Evolutionary conservation across 306 rosid genomes (phyloP).

Genomic region (Fragaria nilgerrensis): DNA sequence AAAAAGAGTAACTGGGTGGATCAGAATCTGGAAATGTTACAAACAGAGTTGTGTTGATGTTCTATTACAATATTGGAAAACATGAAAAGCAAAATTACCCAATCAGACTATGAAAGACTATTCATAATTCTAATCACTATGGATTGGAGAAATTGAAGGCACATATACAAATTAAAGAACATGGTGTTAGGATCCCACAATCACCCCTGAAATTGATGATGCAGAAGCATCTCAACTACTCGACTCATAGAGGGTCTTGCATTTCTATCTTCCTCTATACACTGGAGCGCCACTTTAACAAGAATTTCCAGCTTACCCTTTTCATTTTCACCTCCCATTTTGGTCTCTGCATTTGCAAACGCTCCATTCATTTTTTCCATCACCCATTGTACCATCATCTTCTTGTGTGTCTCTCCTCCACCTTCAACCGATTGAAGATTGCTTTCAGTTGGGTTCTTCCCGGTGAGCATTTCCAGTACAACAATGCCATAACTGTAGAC

Average conservation of each 20-base stretch:
- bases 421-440: slow-evolving; percentile 13
- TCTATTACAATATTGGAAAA: neutral
- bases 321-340: slow-evolving; percentile 25
- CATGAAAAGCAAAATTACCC: neutral
- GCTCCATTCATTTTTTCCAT: slow-evolving; percentile 20
- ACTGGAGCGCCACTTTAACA: slow-evolving; percentile 33
- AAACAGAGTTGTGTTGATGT: neutral
- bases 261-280: slow-evolving; percentile 51
- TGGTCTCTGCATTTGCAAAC: neutral
- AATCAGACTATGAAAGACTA: neutral
- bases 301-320: slow-evolving; percentile 33
- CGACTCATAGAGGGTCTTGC: slow-evolving; percentile 61
- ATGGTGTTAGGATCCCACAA: neutral
- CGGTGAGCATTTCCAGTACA: slow-evolving; percentile 50
- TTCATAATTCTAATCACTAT: too few relatives aligned
- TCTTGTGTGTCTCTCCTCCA: slow-evolving; percentile 22
- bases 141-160: too few relatives aligned
- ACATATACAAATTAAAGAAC: too few relatives aligned
- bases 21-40: neutral
- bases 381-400: slow-evolving; percentile 38
- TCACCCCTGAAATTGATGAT: slow-evolving; percentile 13
- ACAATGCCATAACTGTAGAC: slow-evolving; percentile 69
- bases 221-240: slow-evolving; percentile 43
- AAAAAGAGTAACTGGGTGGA: slow-evolving; percentile 3
- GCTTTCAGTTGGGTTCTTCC: slow-evolving; percentile 30